phyloP scores from a whole-genome alignment of 176 grass and related monocot species.

The bread wheat (Triticum aestivum) region DNA sequence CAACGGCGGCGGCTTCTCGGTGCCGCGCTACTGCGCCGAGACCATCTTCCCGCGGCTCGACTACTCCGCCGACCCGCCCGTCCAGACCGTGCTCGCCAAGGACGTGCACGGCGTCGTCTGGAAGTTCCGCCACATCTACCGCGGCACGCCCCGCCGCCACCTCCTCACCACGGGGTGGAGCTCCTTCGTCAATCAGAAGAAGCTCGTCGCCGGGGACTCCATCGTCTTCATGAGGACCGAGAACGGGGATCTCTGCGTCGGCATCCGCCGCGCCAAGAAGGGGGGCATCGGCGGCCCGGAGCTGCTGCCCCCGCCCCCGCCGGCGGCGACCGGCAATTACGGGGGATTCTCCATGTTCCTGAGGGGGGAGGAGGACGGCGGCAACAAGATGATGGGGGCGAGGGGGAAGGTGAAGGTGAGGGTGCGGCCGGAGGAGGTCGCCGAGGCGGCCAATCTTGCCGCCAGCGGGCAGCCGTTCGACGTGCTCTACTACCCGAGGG shows the following conservation, averaged over 20 bases:
- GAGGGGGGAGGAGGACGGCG: conserved; percentile 51
- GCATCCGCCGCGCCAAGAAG: conserved; percentile 92
- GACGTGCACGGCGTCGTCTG: conserved; percentile 94
- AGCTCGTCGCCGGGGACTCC: conserved; percentile 97
- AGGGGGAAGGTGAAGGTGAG: conserved; percentile 46
- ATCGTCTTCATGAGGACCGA: conserved; percentile 96
- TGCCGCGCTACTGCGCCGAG: conserved; percentile 97
- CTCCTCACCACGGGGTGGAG: conserved; percentile 97
- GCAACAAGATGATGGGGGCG: conserved; percentile 25
- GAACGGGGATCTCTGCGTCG: conserved; percentile 89
- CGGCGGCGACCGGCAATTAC: conserved; percentile 24
- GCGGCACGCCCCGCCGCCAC: conserved; percentile 88
- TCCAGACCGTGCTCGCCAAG: conserved; percentile 95
- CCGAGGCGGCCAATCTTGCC: conserved; percentile 64
- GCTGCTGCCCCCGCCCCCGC: conserved; percentile 8
- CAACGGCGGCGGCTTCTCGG: conserved; percentile 96
- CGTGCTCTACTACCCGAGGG: conserved; percentile 82
- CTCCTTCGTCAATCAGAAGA: conserved; percentile 99
- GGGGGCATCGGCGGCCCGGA: conserved; percentile 49
- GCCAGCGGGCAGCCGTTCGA: conserved; percentile 64
- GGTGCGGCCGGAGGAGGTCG: conserved; percentile 71
- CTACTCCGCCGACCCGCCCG: conserved; percentile 89
- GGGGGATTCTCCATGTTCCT: conserved; percentile 68
- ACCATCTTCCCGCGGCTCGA: conserved; percentile 96
- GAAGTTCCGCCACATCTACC: conserved; percentile 98